Evolutionary conservation across 2,329 filamentous ascomycete genomes (phyloP), one percentile per base, ranked within the genome.

Genomic region (Metarhizium humberi): DNA sequence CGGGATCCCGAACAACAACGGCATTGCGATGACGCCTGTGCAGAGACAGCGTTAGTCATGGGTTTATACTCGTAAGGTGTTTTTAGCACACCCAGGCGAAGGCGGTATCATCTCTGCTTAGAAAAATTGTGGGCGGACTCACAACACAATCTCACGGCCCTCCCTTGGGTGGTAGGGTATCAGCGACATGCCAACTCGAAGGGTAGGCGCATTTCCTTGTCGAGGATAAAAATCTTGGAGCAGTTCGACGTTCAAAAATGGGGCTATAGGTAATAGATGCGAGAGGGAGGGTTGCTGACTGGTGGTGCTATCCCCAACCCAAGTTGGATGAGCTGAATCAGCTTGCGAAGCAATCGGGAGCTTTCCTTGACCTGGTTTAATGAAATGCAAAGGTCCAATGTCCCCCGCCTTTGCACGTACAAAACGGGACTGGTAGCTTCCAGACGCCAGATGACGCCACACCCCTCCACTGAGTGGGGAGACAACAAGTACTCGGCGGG

Each of bases 1-100:
- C 79, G 50, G 85, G 88, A 72, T 99, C 92, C 66, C 89, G 92
- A 42, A 97, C 85, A 48, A 99, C 94, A 56, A 99, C 85, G 25
- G 92, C 87, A 73, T 96, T 90, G 66, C 90, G 88, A 70, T 96
- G 91, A 59, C 92, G 94, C 53, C 94, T 97, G 64, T 13, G 50
- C 32, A 20, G 14, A 36, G 25, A 32, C 42, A 8, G 32, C 55
- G 47, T 51, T 8, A 53, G 50, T 30, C 14, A 4, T 30, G 20
- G 40, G 45, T 14, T 8, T 30, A 20, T 29, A 16, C 11, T 14
- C 5, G 25, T 18, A 29, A 7, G 20, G 20, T 48, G 14, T 45
- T 18, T 20, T 8, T 18, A 16, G n/a, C 16, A 45, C 16, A 14
- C 16, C 6, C 42, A 45, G 11, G 42, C 6, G 16, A 14, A 10